Evolutionary conservation across 1,284 basidiomycete genomes (phyloP), one percentile per base, ranked within the genome.

Genomic region (Sparassis latifolia): DNA sequence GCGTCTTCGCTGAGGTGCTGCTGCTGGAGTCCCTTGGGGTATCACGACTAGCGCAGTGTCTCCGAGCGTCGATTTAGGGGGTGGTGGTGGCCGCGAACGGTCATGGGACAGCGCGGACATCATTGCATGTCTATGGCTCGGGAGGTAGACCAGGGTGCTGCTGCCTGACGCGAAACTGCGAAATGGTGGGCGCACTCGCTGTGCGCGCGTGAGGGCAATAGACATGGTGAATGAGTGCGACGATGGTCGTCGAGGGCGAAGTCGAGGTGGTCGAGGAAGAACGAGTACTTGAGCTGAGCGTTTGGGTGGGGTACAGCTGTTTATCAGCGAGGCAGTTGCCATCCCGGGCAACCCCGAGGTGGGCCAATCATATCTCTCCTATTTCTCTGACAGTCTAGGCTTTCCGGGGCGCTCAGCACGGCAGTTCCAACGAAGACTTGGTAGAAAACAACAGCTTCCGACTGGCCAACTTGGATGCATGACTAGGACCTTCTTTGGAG

Each of bases 41-140:
- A 78, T 66, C 43, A 78, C 73, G 33, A 76, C 67, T 12, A 82
- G 76, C 2, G 78, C 75, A 9, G 82, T 64, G 55, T 79, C 75
- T 3, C 74, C 63, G 2, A 65, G 62, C 38, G 58, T 56, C 39
- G 61, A 61, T 44, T 60, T 61, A 28, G 54, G 47, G 27, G 56
- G 37, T 28, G 56, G 38, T 39, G 51, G 28, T 48, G 62, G 29
- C 27, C 64, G 58, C 4, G 51, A 57, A 49, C 48, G 69, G 62
- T 64, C 64, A 69, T 38, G 60, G 9, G 64, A 62, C 43, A 61
- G 54, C 2, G 79, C 77, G 49, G 82, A 84, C 77, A 85, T 82
- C 76, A 84, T 79, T 0, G 82, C 80, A 55, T 69, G 68, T 49
- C 69, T 68, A 50, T 68, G 72, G 44, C 55, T 63, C n/a, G 67